Base-by-base conservation (phyloP, 345 rosid species). In the Eucalyptus camaldulensis region DNA sequence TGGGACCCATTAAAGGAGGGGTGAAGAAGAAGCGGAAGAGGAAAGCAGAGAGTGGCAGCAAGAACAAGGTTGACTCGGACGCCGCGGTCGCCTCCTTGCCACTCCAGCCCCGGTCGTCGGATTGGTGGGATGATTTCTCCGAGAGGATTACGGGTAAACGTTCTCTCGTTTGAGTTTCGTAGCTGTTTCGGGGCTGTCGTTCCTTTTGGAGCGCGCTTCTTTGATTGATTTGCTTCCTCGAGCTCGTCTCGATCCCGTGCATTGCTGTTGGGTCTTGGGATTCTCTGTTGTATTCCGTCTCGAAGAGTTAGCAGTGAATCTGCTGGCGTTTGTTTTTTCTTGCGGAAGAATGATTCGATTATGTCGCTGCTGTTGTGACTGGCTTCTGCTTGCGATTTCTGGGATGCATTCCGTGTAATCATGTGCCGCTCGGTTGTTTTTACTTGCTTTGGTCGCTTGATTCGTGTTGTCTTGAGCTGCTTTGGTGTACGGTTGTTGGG, bases 91-190 rank as follows among this genome's bases (percentile, higher is more conserved):
- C 92, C 88, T 45, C 91, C 91, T 87, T 89, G 89, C 83, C 69
- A 53, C 65, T 90, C 62, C 94, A 91, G 45, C 95, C 89, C 76
- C 92, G 50, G 76, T 90, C 93, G 21, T 60, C 88, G 88, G 96
- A 96, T 92, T 96, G 98, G 97, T 96, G 96, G 97, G 96, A 94
- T 89, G 93, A 92, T 43, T 96, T 95, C 93, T 96, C 96, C 87
- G 91, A 88, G 88, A 94, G 96, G 93, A 93, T 96, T 90, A 91
- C 95, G 65, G 99, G 99, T 95, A 94, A 65, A 49, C 91, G 80
- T 85, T 58, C 47, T 85, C 49, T 60, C 51, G 62, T 49, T 49
- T 85, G 29, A 54, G 80, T 31, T 86, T 31, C 65, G 37, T 27
- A 44, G 81, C 10, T 88, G 76, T 33, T 86, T 54, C 83, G 33